phyloP scores from a whole-genome alignment of 176 grass and related monocot species.

The Melocanna baccifera region DNA sequence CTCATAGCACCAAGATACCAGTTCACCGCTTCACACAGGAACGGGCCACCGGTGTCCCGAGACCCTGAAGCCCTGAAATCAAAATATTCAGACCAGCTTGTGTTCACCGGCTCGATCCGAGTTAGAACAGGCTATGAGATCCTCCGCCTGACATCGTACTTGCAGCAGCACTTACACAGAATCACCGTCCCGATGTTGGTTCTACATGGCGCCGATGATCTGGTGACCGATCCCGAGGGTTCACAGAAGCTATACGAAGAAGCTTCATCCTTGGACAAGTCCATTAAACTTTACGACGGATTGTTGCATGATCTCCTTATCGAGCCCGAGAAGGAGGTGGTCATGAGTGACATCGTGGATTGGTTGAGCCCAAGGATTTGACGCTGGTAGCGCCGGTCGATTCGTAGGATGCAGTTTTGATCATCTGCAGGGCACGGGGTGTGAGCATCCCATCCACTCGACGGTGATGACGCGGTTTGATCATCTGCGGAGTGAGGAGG shows the following conservation, averaged over 20 bases:
- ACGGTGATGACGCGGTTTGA: conserved; percentile 24
- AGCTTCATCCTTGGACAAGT: conserved; percentile 59
- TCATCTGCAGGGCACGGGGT: conserved; percentile 25
- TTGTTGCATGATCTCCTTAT: conserved; percentile 82
- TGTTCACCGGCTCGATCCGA: conserved; percentile 82
- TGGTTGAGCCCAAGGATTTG: conserved; percentile 56
- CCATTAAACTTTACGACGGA: conserved; percentile 54
- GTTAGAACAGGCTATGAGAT: conserved; percentile 83
- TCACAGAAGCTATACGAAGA: conserved; percentile 49
- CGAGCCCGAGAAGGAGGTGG: conserved; percentile 63
- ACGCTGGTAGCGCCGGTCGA: neutral
- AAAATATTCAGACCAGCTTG: conserved; percentile 82
- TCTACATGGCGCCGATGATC: conserved; percentile 65
- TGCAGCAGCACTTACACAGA: conserved; percentile 51
- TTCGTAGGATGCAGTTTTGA: neutral
- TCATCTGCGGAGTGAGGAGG: conserved; percentile 1
- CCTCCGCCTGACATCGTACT: conserved; percentile 54
- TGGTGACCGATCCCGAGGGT: conserved; percentile 64
- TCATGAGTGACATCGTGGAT: conserved; percentile 67
- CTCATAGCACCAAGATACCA: conserved; percentile 70
- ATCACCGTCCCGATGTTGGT: conserved; percentile 60
- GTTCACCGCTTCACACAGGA: conserved; percentile 47
- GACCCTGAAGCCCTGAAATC: conserved; percentile 61
- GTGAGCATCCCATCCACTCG: neutral
- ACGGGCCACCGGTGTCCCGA: conserved; percentile 52